Evolutionary conservation across 306 rosid genomes (phyloP), one percentile per base, ranked within the genome.

Genomic region (Cicer cuneatum): DNA sequence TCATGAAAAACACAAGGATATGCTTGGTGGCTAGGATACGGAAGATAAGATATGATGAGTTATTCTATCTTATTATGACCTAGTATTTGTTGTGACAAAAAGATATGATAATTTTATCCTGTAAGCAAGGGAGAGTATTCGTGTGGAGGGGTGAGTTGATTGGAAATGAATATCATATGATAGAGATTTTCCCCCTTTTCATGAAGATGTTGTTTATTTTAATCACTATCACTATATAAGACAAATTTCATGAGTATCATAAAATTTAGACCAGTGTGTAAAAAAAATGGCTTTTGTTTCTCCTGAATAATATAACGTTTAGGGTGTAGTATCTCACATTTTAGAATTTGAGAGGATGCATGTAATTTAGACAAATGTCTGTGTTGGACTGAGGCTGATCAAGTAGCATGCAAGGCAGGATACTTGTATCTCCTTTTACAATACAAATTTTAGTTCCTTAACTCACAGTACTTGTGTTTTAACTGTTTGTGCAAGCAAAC

Each of bases 301-400:
- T 57, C 40, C 39, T 18, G 57, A 66, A 61, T 57, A 67, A 56
- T 45, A 58, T 35, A 8, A 41, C 42, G 43, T 42, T 29, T 29
- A 29, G 35, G 5, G 35, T 29, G 57, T 41, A 21, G 10, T 52
- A 40, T 52, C 62, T 65, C 40, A 10, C 38, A 54, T 24, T 43
- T 54, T 66, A 66, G 62, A 57, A 16, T 67, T 54, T 67, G 18
- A 10, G 40, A 45, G 29, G 24, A 56, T 33, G 45, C 74, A 15
- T 53, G 41, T 60, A 57, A 29, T 12, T 59, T 10, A n/a, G 75
- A 53, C 64, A 62, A 48, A 48, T 48, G 72, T 18, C 49, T 51
- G 9, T 49, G 60, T 63, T 79, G 43, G 54, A 54, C 41, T 54
- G 62, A 54, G 74, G 45, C 56, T 72, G 59, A 72, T 46, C 59